phyloP scores from a whole-genome alignment of 306 rosid genomes.

The Cotoneaster glaucophyllus region DNA sequence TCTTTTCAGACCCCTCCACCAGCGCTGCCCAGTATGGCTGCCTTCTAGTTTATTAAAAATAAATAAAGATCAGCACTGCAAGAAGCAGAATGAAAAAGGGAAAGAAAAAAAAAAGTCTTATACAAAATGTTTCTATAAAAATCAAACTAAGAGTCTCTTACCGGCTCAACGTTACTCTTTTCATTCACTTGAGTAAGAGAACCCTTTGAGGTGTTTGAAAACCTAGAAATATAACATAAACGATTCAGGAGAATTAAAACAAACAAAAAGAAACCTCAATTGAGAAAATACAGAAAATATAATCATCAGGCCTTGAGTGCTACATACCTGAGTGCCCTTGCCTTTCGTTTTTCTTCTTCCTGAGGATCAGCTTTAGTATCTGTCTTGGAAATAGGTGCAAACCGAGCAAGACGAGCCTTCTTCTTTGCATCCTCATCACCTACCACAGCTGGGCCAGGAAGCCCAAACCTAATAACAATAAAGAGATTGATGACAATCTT shows the following conservation, averaged over 20 bases:
- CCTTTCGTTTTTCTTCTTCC: conserved; percentile 83
- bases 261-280: neutral
- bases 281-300: neutral
- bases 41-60: conserved; percentile 34
- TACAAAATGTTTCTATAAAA: too few relatives aligned
- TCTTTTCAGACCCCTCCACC: conserved; percentile 58
- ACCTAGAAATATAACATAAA: conserved; percentile 34
- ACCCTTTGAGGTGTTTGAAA: conserved; percentile 41
- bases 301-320: neutral
- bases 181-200: conserved; percentile 45
- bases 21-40: conserved; percentile 54
- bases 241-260: neutral
- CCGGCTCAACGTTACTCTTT: conserved; percentile 50
- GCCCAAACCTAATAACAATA: conserved; percentile 57
- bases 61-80: conserved; percentile 17
- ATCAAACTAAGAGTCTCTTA: conserved; percentile 23
- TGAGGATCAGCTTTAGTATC: conserved; percentile 52
- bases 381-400: conserved; percentile 43
- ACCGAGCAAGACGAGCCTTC: conserved; percentile 83
- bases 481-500: neutral
- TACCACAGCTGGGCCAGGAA: conserved; percentile 39
- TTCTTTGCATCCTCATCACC: conserved; percentile 63
- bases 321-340: conserved; percentile 63
- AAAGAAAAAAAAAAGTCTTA: neutral
- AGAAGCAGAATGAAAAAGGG: conserved; percentile 1